Evolutionary conservation across 2,329 filamentous ascomycete genomes (phyloP).

Genomic region (Nemania sp.): DNA sequence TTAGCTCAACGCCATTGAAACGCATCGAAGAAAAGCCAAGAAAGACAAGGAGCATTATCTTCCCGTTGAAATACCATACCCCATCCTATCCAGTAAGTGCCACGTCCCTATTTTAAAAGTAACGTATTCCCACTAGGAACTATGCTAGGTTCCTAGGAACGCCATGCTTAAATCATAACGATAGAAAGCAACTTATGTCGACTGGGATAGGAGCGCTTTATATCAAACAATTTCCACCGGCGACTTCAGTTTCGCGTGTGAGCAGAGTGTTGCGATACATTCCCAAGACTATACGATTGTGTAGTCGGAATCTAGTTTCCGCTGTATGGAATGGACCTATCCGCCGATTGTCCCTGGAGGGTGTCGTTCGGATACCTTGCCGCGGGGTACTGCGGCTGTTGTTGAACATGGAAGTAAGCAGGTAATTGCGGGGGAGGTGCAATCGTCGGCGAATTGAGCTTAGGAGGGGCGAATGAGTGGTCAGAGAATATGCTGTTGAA

Average conservation of each 20-base stretch:
- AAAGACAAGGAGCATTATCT: background rate
- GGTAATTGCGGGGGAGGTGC: constrained; percentile 29
- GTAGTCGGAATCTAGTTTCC: constrained; percentile 36
- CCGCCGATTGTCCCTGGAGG: constrained; percentile 37
- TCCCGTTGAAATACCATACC: background rate
- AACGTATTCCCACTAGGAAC: constrained; percentile 7
- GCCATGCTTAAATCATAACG: constrained; percentile 29
- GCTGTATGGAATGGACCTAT: constrained; percentile 35
- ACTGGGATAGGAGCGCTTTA: background rate
- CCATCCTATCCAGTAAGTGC: background rate
- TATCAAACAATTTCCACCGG: background rate
- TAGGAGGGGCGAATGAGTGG: constrained; percentile 34
- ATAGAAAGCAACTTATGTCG: constrained; percentile 14
- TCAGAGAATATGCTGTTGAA: constrained; percentile 33
- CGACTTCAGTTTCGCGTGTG: constrained; percentile 37
- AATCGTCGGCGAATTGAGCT: constrained; percentile 34
- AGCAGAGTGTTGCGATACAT: constrained; percentile 27
- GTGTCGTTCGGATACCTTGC: constrained; percentile 20
- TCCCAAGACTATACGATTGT: constrained; percentile 33
- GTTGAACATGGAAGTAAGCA: constrained; percentile 36
- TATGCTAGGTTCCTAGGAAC: constrained; percentile 22
- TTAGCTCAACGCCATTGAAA: constrained; percentile 16
- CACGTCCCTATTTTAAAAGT: background rate
- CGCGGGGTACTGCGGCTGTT: constrained; percentile 27
- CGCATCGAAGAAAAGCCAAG: constrained; percentile 16